Evolutionary conservation across 2,329 filamentous ascomycete species (phyloP), one percentile per base, ranked within the genome.

Genomic region (Periglandula ipomoeae): DNA sequence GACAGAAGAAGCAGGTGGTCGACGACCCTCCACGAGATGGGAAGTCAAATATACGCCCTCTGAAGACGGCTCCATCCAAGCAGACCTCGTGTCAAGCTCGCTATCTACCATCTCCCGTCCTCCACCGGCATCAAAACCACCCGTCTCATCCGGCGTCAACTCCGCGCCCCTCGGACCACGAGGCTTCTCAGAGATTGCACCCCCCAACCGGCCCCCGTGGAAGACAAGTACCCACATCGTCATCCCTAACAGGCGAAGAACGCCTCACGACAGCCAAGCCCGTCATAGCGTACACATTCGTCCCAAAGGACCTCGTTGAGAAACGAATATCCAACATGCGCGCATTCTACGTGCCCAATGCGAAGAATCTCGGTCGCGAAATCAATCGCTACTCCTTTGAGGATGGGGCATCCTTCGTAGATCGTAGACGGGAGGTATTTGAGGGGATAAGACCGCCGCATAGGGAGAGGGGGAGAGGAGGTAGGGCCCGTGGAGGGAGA

Each of bases 301-400:
- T 89, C 0, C 63, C 79, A 0, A 74, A 80, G 5, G 76, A 82
- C 0, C 68, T 89, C 5, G 84, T 78, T 1, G 72, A 78, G 15
- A 74, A 75, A 41, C 80, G 91, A 11, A 68, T 89, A 4, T 79
- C 83, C 23, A 71, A 69, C 51, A 72, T 81, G 61, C 67, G 62
- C 13, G 65, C 67, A 17, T 71, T 70, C 53, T 77, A 76, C 63
- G 69, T 70, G 7, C 62, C 58, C 27, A 66, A 73, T 40, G 58
- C 63, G 19, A 65, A 71, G 11, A 66, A 72, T 39, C 57, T 72
- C 34, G 73, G 72, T 53, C 62, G 70, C 52, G 66, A 73, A 46
- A 79, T 79, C 65, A 81, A 86, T 60, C 74, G 85, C 27, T 89
- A 87, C 61, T 84, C 82, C 0, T 89, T 89, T 56, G 84, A 89